These are phyloP conservation scores for Bryopsis sp. DNA, from an alignment of 139 green algal species.

Conservation along the genomic window DNA sequence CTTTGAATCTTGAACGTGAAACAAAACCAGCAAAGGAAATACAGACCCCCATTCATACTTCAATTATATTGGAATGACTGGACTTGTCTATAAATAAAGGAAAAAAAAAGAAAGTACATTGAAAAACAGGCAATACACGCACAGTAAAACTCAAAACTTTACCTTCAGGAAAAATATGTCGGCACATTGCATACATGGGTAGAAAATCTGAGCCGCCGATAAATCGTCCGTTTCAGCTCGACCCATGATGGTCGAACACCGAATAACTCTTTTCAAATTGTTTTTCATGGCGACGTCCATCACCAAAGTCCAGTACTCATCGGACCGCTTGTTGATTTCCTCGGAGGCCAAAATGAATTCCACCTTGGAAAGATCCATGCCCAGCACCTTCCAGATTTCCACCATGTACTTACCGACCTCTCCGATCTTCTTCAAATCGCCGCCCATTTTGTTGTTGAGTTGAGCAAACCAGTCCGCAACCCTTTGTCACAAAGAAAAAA, in stretches of 20 bases:
- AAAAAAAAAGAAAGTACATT: no score
- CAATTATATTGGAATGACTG: no score
- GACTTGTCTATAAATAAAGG: no score
- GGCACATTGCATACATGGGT: constrained; percentile 96
- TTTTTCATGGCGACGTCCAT: constrained; percentile 83
- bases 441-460: constrained; percentile 97
- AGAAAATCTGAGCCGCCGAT: constrained; percentile 93
- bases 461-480: constrained; percentile 92
- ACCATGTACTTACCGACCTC: constrained; percentile 63
- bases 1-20: background rate
- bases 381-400: constrained; percentile 93
- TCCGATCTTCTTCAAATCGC: constrained; percentile 99
- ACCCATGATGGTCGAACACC: constrained; percentile 96
- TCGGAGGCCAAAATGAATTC: constrained; percentile 73
- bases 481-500: constrained; percentile 28
- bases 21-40: background rate
- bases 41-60: no score
- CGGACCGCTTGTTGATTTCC: constrained; percentile 59
- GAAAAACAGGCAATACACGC: background rate
- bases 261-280: constrained; percentile 77
- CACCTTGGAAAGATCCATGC: constrained; percentile 87
- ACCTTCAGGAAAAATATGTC: constrained; percentile 99
- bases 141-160: background rate
- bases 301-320: constrained; percentile 85
- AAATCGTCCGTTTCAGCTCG: constrained; percentile 89